These are phyloP conservation scores for Malassezia sympodialis DNA, from an alignment of 1,284 basidiomycete genomes.

Conservation along the genomic window DNA sequence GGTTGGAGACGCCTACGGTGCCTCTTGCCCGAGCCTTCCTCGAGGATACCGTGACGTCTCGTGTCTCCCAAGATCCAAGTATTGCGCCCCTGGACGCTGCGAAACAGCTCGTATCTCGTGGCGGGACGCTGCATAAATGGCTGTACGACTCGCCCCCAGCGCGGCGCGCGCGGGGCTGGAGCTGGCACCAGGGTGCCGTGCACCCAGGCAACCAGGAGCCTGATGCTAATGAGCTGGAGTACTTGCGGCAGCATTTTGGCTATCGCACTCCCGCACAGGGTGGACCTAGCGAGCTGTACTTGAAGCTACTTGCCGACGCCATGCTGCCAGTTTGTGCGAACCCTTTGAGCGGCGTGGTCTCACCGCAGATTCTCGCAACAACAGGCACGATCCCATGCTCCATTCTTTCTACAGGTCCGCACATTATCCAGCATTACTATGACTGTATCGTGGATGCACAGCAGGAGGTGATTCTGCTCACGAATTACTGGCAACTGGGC, in stretches of 20 bases:
- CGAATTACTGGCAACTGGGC: constrained; percentile 47
- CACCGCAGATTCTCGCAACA: constrained; percentile 41
- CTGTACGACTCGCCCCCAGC: constrained; percentile 28
- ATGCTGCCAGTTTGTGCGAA: constrained; percentile 30
- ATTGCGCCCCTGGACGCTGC: background rate
- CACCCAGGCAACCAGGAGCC: constrained; percentile 32
- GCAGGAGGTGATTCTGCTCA: constrained; percentile 43
- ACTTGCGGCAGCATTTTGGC: constrained; percentile 27
- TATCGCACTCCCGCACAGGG: constrained; percentile 30
- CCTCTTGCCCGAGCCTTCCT: background rate
- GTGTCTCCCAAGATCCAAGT: background rate
- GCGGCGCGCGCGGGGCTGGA: constrained; percentile 37
- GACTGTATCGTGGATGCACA: constrained; percentile 44
- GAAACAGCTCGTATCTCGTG: background rate
- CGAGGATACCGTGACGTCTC: background rate
- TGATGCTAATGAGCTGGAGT: constrained; percentile 35
- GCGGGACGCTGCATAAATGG: background rate
- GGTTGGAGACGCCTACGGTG: background rate
- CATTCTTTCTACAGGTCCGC: constrained; percentile 45
- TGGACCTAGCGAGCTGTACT: constrained; percentile 35
- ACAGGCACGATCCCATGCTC: constrained; percentile 43
- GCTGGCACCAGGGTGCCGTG: constrained; percentile 42
- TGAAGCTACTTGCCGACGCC: constrained; percentile 40
- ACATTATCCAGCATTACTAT: constrained; percentile 47
- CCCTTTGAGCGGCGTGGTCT: constrained; percentile 42